Conservation (phyloP, 2,329 filamentous ascomycete species). For the Ophiostoma australiae region DNA sequence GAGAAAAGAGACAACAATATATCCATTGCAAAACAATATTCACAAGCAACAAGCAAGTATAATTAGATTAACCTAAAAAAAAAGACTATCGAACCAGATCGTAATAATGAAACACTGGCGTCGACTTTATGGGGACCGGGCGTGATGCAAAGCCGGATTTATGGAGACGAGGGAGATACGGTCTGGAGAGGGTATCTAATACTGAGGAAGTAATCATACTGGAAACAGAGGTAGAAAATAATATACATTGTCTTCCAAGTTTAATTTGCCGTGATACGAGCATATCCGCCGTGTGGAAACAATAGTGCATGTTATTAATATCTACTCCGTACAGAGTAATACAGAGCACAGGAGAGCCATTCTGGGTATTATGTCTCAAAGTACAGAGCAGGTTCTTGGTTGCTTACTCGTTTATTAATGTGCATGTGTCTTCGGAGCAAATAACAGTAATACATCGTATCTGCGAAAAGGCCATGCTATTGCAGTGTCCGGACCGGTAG, state of each 20-base stretch:
- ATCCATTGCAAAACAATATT: background rate
- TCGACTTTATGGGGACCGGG: background rate
- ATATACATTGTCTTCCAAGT: background rate
- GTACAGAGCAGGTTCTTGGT: too few relatives aligned
- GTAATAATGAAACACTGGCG: conserved; percentile 11
- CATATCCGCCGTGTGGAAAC: background rate
- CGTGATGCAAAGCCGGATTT: conserved; percentile 2
- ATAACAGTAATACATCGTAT: too few relatives aligned
- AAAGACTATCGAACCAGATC: background rate
- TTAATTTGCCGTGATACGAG: background rate
- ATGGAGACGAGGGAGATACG: background rate
- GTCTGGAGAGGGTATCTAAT: background rate
- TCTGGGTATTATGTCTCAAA: too few relatives aligned
- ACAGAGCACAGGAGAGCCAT: background rate
- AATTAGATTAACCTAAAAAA: background rate
- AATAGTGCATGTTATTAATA: background rate
- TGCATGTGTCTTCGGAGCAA: too few relatives aligned
- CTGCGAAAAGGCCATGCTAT: too few relatives aligned
- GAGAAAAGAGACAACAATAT: background rate
- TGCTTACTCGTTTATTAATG: too few relatives aligned
- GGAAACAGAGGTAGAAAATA: background rate
- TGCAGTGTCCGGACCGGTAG: background rate
- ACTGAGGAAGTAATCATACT: background rate
- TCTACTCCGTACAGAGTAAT: background rate
- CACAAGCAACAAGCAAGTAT: background rate